Base-by-base conservation (phyloP, 768 basidiomycete genomes). In the Amanita fuliginea region DNA sequence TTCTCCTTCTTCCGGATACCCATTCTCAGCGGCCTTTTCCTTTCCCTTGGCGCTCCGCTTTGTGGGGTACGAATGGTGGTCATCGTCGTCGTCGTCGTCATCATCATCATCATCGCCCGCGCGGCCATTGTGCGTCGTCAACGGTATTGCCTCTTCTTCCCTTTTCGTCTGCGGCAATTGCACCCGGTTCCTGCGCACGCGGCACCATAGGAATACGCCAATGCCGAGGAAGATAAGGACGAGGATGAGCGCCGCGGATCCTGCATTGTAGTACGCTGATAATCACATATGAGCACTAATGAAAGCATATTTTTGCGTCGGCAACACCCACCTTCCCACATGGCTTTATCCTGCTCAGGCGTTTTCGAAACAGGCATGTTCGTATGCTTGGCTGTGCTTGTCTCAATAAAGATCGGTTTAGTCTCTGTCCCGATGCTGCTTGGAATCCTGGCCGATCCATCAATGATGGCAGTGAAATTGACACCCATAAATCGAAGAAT, bases 401-500 rank as follows among this genome's bases (percentile, higher is more conserved):
- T 69, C 13, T 78, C 74, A 2, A 75, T 56, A 42, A 83, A 77
- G 14, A 76, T 57, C 2, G 87, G 83, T 58, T 92, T 87, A n/a
- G 66, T 66, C 30, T 78, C 69, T 6, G 72, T 71, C 10, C 94
- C 96, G 22, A 99, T 72, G 34, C 77, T 78, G 52, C 86, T 90
- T 11, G 90, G 83, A 50, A 94, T 85, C 46, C 67, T 72, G 2
- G 90, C 91, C 0, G 89, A 82, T 28, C 86, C 83, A 19, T 86
- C 91, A 2, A 82, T 70, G 51, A 97, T 75, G 2, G 80, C 74
- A 21, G 83, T 76, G 57, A 95, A 88, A 68, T 98, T 85, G 52
- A 93, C 80, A 45, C 80, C 84, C 83, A 97, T 90, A 71, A 99
- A 99, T 11, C 96, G 88, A 35, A 96, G 78, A 57, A 99, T 95